phyloP scores from a whole-genome alignment of 73 alveolate species.

The Blepharisma stoltei region DNA sequence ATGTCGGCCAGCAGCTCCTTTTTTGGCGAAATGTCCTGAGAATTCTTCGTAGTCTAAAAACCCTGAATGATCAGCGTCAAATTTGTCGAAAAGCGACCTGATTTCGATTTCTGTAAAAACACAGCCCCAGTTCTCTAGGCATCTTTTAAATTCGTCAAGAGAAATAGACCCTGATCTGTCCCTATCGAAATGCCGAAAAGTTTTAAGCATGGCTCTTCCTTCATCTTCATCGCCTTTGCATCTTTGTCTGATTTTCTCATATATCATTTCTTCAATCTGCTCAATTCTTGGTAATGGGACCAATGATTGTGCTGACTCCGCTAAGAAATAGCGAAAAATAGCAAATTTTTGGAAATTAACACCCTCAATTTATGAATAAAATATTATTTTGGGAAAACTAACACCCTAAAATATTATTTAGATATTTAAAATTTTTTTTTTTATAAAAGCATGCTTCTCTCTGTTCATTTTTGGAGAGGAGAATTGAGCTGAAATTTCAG shows the following conservation, averaged over 20 bases:
- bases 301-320: conserved; percentile 29
- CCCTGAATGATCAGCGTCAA: conserved; percentile 45
- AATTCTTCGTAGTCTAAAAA: conserved; percentile 62
- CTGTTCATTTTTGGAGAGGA: too few species aligned
- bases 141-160: conserved; percentile 47
- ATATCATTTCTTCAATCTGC: conserved; percentile 52
- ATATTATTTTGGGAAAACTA: too few species aligned
- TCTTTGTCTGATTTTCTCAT: conserved; percentile 58
- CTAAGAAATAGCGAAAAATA: too few species aligned
- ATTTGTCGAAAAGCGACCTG: conserved; percentile 54
- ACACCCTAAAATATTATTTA: too few species aligned
- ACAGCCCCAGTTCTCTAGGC: conserved; percentile 57
- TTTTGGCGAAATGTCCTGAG: conserved; percentile 47
- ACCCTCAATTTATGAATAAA: too few species aligned
- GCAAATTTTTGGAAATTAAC: too few species aligned
- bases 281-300: conserved; percentile 42
- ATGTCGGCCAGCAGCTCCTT: conserved; percentile 45
- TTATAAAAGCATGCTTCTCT: too few species aligned
- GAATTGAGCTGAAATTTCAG: conserved; percentile 48
- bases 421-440: too few species aligned
- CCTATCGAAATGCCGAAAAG: conserved; percentile 55
- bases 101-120: conserved; percentile 47
- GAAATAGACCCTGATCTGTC: conserved; percentile 50
- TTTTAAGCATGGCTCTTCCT: conserved; percentile 51
- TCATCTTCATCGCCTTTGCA: conserved; percentile 68